A percentile compares a stretch with the other conserved stretches of the same genome.
Conservation (phyloP, 2,329 filamentous ascomycete genomes). For the Xylaria sp. region DNA sequence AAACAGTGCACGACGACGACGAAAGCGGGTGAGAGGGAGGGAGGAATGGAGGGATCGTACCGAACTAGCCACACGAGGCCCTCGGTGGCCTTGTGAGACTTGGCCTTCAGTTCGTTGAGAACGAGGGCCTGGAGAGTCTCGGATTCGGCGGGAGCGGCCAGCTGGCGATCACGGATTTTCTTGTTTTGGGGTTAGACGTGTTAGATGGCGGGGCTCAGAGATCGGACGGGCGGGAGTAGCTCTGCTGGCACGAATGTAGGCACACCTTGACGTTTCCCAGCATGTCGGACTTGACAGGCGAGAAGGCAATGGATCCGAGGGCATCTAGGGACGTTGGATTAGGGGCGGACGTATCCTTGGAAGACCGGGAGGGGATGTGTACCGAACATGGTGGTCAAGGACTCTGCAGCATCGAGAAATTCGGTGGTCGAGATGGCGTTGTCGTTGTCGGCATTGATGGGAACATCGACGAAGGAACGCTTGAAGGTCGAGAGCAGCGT, state of each 20-base stretch:
- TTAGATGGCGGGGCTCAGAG: background rate
- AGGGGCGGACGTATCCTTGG: conserved; percentile 1
- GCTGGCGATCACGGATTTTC: conserved; percentile 90
- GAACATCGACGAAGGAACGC: conserved; percentile 85
- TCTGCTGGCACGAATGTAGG: conserved; percentile 24
- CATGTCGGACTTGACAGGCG: conserved; percentile 91
- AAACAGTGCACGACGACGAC: conserved; percentile 40
- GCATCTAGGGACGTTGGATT: conserved; percentile 57
- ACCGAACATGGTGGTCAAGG: conserved; percentile 89
- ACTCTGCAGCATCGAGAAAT: conserved; percentile 92
- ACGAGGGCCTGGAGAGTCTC: conserved; percentile 86
- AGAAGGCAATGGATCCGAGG: conserved; percentile 79
- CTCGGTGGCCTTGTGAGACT: conserved; percentile 89
- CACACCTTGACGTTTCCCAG: conserved; percentile 87
- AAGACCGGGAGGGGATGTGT: conserved; percentile 37
- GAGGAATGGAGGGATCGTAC: conserved; percentile 66
- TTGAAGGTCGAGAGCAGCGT: conserved; percentile 90
- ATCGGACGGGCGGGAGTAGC: background rate
- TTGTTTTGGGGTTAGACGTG: conserved; percentile 52
- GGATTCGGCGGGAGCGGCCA: conserved; percentile 81
- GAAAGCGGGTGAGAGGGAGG: background rate
- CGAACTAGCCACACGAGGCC: conserved; percentile 91
- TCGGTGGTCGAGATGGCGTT: conserved; percentile 83
- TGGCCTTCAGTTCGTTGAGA: conserved; percentile 85
- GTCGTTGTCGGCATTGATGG: conserved; percentile 76